Percentiles rank a stretch among this genome's conserved stretches.
phyloP scores from a whole-genome alignment of 2,329 filamentous ascomycete genomes.

The Trichoderma sp. region DNA sequence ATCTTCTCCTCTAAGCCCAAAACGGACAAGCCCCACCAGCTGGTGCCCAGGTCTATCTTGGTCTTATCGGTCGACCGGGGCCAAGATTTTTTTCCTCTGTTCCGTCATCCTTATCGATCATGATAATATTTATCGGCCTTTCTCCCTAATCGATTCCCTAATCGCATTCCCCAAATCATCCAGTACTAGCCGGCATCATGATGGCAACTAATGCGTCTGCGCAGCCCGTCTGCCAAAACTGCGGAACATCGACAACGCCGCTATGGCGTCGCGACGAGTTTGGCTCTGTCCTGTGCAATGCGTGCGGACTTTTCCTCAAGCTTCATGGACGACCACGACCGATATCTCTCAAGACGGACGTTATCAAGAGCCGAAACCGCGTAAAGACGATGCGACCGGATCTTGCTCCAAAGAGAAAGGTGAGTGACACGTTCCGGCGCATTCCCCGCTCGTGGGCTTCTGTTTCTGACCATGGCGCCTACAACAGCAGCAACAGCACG shows the following conservation, averaged over 20 bases:
- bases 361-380: slow-evolving; percentile 98
- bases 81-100: slow-evolving; percentile 42
- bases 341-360: slow-evolving; percentile 97
- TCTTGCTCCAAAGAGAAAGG: slow-evolving; percentile 81
- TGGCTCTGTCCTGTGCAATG: slow-evolving; percentile 95
- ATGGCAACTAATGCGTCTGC: slow-evolving; percentile 63
- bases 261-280: slow-evolving; percentile 97
- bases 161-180: slow-evolving; percentile 32
- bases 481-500: slow-evolving; percentile 36
- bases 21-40: background rate
- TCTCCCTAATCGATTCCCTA: slow-evolving; percentile 35
- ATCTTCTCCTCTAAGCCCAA: slow-evolving; percentile 32
- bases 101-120: slow-evolving; percentile 46
- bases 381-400: slow-evolving; percentile 86
- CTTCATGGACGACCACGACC: slow-evolving; percentile 90
- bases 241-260: slow-evolving; percentile 90
- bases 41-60: slow-evolving; percentile 36
- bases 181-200: slow-evolving; percentile 46
- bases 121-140: slow-evolving; percentile 39
- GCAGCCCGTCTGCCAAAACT: slow-evolving; percentile 97
- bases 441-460: background rate
- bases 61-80: slow-evolving; percentile 42
- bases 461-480: slow-evolving; percentile 12
- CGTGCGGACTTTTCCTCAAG: slow-evolving; percentile 96
- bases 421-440: slow-evolving; percentile 43